A percentile compares a stretch with the other conserved stretches of the same genome.
phyloP scores from a whole-genome alignment of 2,329 filamentous ascomycete genomes.

The Aspergillus sp. region DNA sequence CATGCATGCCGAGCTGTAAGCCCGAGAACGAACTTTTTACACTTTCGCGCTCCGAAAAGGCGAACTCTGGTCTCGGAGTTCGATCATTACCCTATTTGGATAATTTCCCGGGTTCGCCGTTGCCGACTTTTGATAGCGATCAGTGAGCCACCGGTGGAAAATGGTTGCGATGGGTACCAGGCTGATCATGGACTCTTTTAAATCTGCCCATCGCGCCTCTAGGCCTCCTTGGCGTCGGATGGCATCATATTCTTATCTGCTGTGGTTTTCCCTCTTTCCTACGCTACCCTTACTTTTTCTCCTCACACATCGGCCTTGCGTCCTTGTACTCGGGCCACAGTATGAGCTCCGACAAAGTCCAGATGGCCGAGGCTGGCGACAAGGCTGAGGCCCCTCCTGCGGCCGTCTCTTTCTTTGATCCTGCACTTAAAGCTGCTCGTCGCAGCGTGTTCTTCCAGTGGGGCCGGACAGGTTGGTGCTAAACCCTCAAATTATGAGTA shows the following conservation, averaged over 20 bases:
- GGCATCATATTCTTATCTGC: neutral
- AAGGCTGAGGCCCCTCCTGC: constrained; percentile 15
- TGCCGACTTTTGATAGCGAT: neutral
- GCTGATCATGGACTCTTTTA: neutral
- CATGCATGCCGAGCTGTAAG: too few species aligned
- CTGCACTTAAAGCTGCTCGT: constrained; percentile 26
- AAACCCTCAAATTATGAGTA: neutral
- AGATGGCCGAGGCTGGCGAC: constrained; percentile 12
- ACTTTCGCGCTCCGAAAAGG: neutral
- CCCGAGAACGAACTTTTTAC: too few species aligned
- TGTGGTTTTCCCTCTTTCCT: neutral
- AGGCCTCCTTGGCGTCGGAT: neutral
- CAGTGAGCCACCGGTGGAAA: neutral
- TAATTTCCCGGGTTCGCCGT: neutral
- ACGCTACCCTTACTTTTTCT: neutral
- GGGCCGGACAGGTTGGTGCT: constrained; percentile 26
- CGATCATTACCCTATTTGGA: neutral
- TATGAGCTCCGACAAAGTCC: constrained; percentile 10
- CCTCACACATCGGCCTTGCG: neutral
- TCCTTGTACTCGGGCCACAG: neutral
- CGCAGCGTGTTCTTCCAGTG: constrained; percentile 25
- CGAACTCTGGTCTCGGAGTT: neutral
- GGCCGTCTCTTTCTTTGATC: constrained; percentile 32
- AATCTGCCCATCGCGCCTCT: neutral
- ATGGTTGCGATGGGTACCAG: neutral